Evolutionary conservation across 257 asterid genomes (phyloP).

Genomic region (Solanum virginianum): DNA sequence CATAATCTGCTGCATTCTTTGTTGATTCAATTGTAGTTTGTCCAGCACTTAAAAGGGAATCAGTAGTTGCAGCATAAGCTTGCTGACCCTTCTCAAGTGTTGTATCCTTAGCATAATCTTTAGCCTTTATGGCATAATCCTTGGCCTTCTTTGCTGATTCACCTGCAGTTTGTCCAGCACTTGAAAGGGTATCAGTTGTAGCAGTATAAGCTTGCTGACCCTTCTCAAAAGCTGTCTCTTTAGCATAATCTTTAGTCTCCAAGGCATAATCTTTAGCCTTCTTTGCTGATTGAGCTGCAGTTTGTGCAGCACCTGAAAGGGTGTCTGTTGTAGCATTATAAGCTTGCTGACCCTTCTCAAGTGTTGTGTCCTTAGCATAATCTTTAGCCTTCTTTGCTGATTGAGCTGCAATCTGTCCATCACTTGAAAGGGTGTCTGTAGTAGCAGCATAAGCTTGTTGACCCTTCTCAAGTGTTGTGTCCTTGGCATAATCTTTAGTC

Average conservation of each 20-base stretch:
- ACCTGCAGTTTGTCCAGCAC: too few relatives aligned
- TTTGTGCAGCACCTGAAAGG: not conserved
- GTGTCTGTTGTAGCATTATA: not conserved
- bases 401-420: not conserved
- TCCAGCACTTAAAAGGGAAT: not conserved
- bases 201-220: too few relatives aligned
- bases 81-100: not conserved
- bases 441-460: not conserved
- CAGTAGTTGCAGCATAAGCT: not conserved
- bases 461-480: not conserved
- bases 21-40: not conserved
- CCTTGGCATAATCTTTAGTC: conserved; percentile 3
- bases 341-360: not conserved
- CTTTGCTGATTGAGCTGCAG: not conserved
- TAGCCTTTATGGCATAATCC: not conserved
- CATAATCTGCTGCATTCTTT: conserved; percentile 20
- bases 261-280: not conserved
- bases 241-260: not conserved
- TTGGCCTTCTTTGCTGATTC: not conserved
- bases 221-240: too few relatives aligned
- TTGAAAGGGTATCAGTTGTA: too few relatives aligned
- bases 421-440: not conserved
- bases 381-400: conserved; percentile 18
- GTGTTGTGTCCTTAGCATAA: not conserved
- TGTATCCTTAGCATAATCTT: not conserved